phyloP scores from a whole-genome alignment of 108 stramenopile species.

The Skeletonema marinoi region DNA sequence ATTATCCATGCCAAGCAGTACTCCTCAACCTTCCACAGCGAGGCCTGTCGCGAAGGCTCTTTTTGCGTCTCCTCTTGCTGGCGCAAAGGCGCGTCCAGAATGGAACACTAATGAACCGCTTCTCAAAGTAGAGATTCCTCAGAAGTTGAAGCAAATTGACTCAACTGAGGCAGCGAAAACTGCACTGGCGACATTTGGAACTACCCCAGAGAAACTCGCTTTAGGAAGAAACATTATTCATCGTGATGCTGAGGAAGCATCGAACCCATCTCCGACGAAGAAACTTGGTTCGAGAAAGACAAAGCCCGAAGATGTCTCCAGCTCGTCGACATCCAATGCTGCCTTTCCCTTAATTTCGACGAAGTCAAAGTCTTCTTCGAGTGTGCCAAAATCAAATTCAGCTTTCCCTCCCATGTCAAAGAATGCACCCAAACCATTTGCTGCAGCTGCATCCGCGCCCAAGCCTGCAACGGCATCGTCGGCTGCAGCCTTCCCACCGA shows the following conservation, averaged over 20 bases:
- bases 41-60: slow-evolving; percentile 40
- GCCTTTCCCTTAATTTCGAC: slow-evolving; percentile 1
- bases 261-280: background rate
- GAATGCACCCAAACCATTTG: slow-evolving; percentile 67
- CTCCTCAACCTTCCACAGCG: background rate
- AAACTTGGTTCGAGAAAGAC: slow-evolving; percentile 1
- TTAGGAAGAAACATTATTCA: slow-evolving; percentile 42
- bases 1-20: background rate
- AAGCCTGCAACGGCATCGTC: background rate
- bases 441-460: background rate
- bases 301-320: slow-evolving; percentile 13
- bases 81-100: slow-evolving; percentile 16
- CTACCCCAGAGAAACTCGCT: slow-evolving; percentile 72
- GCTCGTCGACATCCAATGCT: slow-evolving; percentile 11
- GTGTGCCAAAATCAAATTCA: slow-evolving; percentile 4
- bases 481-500: slow-evolving; percentile 10
- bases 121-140: slow-evolving; percentile 44
- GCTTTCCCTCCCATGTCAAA: slow-evolving; percentile 66
- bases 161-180: slow-evolving; percentile 55
- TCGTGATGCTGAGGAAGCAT: slow-evolving; percentile 32
- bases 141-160: slow-evolving; percentile 55
- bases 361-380: slow-evolving; percentile 10
- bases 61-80: slow-evolving; percentile 42
- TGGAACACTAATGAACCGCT: slow-evolving; percentile 25
- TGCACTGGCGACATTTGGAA: slow-evolving; percentile 72